These are phyloP conservation scores for Zoysia japonica DNA, from an alignment of 176 grass and related monocot species.

Conservation along the genomic window DNA sequence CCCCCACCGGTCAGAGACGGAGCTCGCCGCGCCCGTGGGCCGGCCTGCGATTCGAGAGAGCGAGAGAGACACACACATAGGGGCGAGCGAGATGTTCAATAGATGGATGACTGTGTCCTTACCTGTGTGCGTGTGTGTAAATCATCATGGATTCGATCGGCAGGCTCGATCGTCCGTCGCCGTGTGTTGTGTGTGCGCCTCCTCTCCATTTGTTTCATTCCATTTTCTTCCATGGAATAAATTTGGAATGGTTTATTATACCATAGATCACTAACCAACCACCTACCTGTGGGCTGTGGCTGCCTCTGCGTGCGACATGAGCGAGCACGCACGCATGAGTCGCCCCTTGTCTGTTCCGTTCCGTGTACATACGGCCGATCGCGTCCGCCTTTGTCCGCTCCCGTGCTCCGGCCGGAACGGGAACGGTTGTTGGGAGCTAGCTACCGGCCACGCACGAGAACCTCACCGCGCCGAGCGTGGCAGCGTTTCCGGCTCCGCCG, in stretches of 20 bases:
- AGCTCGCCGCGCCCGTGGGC: constrained; percentile 21
- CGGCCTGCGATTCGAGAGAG: constrained; percentile 4
- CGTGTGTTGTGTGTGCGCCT: not conserved
- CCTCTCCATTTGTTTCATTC: constrained; percentile 9
- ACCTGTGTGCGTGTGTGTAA: not conserved
- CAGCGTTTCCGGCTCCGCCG: no score
- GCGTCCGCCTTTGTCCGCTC: not conserved
- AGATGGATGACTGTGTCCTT: not conserved
- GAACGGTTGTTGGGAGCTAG: no score
- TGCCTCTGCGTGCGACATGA: no score
- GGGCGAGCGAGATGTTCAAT: not conserved
- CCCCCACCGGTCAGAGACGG: constrained; percentile 2
- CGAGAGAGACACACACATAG: not conserved
- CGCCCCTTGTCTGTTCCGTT: no score
- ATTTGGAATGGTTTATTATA: not conserved
- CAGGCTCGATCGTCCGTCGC: not conserved
- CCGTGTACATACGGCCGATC: not conserved
- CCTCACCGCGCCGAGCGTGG: not conserved
- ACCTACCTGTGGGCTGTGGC: not conserved
- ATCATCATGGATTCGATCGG: not conserved
- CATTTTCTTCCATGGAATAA: constrained; percentile 27
- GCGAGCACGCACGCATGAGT: no score
- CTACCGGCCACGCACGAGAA: not conserved
- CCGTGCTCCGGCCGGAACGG: not conserved
- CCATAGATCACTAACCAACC: not conserved